A percentile compares a stretch with the other conserved stretches of the same genome.
Conservation (phyloP, 306 rosid species). For the Prunus davidiana region DNA sequence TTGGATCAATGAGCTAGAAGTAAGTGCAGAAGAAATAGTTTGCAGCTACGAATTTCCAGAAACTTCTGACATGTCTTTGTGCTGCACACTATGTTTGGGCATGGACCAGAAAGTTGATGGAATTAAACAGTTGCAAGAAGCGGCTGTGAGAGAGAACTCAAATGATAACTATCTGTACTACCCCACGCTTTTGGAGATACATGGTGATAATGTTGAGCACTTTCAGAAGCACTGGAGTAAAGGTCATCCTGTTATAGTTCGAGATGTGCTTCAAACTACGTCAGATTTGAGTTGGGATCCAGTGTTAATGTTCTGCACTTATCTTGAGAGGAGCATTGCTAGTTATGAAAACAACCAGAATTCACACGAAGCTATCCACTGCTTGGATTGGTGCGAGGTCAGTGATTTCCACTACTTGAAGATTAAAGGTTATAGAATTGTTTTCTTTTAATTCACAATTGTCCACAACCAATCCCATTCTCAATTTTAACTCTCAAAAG, state of each 20-base stretch:
- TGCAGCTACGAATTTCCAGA: slow-evolving; percentile 99
- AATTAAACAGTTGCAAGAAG: slow-evolving; percentile 54
- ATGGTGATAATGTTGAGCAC: slow-evolving; percentile 71
- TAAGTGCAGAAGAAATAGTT: slow-evolving; percentile 85
- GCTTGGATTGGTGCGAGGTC: slow-evolving; percentile 99
- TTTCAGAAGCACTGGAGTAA: slow-evolving; percentile 96
- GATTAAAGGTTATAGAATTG: slow-evolving; percentile 15
- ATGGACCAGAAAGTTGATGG: slow-evolving; percentile 43
- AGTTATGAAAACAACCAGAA: slow-evolving; percentile 63
- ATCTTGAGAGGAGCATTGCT: slow-evolving; percentile 78
- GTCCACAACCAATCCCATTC: background rate
- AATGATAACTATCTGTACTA: slow-evolving; percentile 69
- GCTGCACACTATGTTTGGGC: slow-evolving; percentile 70
- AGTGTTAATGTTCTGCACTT: slow-evolving; percentile 63
- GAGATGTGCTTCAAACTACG: slow-evolving; percentile 50
- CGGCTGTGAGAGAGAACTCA: slow-evolving; percentile 65
- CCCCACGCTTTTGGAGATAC: slow-evolving; percentile 56
- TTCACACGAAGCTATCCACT: slow-evolving; percentile 48
- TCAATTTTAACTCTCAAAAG: background rate
- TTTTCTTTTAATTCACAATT: background rate
- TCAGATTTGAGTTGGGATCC: slow-evolving; percentile 88
- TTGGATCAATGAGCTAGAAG: slow-evolving; percentile 87
- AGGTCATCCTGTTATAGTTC: slow-evolving; percentile 91
- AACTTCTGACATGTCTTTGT: slow-evolving; percentile 56
- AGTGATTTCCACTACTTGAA: slow-evolving; percentile 30